Evolutionary conservation across 257 asterid species (phyloP).

Genomic region (Dorcoceras hygrometricum): DNA sequence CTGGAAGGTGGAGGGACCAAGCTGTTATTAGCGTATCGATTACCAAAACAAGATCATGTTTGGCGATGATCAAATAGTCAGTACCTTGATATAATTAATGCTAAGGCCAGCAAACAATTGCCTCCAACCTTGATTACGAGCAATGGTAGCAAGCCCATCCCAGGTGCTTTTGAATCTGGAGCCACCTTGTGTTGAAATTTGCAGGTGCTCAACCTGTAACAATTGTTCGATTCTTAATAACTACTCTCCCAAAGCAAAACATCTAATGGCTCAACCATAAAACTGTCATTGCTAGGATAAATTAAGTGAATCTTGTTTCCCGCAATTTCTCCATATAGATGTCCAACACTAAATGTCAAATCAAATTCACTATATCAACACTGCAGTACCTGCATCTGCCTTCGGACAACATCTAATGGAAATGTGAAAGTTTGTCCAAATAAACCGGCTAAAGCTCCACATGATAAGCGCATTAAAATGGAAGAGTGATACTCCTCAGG

Average conservation of each 20-base stretch:
- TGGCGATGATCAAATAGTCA: background rate
- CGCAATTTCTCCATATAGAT: background rate
- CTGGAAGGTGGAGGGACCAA: background rate
- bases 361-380: too few relatives aligned
- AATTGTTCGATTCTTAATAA: background rate
- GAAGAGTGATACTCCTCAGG: slow-evolving; percentile 86
- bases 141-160: slow-evolving; percentile 66
- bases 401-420: slow-evolving; percentile 90
- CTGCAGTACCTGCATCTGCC: slow-evolving; percentile 93
- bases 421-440: slow-evolving; percentile 94
- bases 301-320: background rate
- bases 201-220: slow-evolving; percentile 79
- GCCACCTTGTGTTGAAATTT: slow-evolving; percentile 45
- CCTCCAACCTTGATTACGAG: slow-evolving; percentile 78
- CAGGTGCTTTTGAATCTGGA: slow-evolving; percentile 54
- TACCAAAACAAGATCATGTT: background rate
- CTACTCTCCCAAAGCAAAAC: background rate
- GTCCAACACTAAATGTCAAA: too few relatives aligned
- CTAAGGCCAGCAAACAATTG: slow-evolving; percentile 93
- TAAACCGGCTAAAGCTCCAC: slow-evolving; percentile 97
- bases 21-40: background rate
- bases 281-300: background rate
- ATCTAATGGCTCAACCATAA: background rate
- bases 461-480: slow-evolving; percentile 70
- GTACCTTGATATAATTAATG: slow-evolving; percentile 92